phyloP scores from a whole-genome alignment of 2,329 filamentous ascomycete genomes.

The Hypoxylon sp. region DNA sequence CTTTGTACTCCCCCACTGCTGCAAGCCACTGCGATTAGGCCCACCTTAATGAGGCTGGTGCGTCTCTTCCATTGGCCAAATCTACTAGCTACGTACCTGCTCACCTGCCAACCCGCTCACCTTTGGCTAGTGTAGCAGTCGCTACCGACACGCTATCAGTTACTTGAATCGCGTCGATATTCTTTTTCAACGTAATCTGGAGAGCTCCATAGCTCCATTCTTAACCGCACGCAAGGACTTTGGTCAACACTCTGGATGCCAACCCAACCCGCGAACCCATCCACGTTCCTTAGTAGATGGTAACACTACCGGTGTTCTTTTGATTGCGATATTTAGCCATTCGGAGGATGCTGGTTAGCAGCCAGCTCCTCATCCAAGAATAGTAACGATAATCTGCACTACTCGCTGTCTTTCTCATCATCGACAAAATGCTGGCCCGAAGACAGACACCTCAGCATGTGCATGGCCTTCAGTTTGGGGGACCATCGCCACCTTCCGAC shows the following conservation, averaged over 20 bases:
- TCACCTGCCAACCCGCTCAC: slow-evolving; percentile 18
- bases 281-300: slow-evolving; percentile 1
- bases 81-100: slow-evolving; percentile 15
- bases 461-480: slow-evolving; percentile 39
- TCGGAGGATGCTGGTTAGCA: slow-evolving; percentile 50
- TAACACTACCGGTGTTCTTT: slow-evolving; percentile 6
- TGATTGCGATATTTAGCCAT: slow-evolving; percentile 34
- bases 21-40: slow-evolving; percentile 37
- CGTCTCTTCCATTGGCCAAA: slow-evolving; percentile 4
- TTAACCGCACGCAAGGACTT: slow-evolving; percentile 18
- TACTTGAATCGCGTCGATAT: slow-evolving; percentile 35
- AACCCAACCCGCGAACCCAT: slow-evolving; percentile 7
- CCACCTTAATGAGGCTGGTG: slow-evolving; percentile 27
- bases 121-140: slow-evolving; percentile 8
- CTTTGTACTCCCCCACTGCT: slow-evolving; percentile 39
- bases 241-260: slow-evolving; percentile 7
- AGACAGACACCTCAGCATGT: slow-evolving; percentile 31
- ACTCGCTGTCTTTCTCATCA: slow-evolving; percentile 2
- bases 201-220: slow-evolving; percentile 39
- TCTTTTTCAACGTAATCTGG: slow-evolving; percentile 19
- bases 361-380: slow-evolving; percentile 43
- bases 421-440: slow-evolving; percentile 42
- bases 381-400: slow-evolving; percentile 24
- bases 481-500: slow-evolving; percentile 36
- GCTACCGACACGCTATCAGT: slow-evolving; percentile 28